phyloP scores from a whole-genome alignment of 2,329 filamentous ascomycete genomes.

The Aspergillus novoparasiticus region DNA sequence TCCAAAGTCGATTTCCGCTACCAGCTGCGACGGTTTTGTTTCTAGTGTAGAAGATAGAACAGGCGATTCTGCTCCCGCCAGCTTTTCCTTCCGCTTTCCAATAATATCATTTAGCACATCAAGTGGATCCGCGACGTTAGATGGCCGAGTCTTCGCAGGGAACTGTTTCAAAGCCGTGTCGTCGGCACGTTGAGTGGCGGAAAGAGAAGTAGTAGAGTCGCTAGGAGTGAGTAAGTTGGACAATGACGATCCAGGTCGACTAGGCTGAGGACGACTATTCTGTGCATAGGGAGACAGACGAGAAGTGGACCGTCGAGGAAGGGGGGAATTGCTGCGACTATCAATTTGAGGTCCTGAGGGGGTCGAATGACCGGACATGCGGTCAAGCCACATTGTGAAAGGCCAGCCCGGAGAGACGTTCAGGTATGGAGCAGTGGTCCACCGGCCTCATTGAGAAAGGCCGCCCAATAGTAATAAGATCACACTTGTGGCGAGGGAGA shows the following conservation, averaged over 20 bases:
- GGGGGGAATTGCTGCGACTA: conserved; percentile 70
- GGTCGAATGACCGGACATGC: conserved; percentile 72
- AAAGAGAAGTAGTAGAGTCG: conserved; percentile 75
- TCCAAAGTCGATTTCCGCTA: conserved; percentile 74
- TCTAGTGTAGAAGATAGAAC: conserved; percentile 5
- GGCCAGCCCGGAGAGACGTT: conserved; percentile 17
- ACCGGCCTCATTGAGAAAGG: conserved; percentile 10
- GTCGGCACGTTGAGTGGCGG: conserved; percentile 67
- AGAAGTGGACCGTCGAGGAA: conserved; percentile 67
- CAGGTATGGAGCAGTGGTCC: conserved; percentile 10
- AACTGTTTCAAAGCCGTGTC: conserved; percentile 68
- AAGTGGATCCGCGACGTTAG: conserved; percentile 67
- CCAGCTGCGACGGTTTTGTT: conserved; percentile 50
- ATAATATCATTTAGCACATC: conserved; percentile 67
- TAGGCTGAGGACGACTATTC: conserved; percentile 67
- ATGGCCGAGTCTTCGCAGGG: conserved; percentile 50
- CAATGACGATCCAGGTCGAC: conserved; percentile 73
- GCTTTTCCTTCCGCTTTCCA: conserved; percentile 39
- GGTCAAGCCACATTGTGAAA: conserved; percentile 81
- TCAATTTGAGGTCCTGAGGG: conserved; percentile 63
- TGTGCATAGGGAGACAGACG: conserved; percentile 70
- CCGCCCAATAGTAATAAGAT: neutral
- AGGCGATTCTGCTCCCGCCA: conserved; percentile 14
- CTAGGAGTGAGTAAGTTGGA: conserved; percentile 72
- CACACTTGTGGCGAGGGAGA: neutral